Evolutionary conservation across 306 rosid species (phyloP).

Genomic region (barrel medic (Medicago truncatula)): DNA sequence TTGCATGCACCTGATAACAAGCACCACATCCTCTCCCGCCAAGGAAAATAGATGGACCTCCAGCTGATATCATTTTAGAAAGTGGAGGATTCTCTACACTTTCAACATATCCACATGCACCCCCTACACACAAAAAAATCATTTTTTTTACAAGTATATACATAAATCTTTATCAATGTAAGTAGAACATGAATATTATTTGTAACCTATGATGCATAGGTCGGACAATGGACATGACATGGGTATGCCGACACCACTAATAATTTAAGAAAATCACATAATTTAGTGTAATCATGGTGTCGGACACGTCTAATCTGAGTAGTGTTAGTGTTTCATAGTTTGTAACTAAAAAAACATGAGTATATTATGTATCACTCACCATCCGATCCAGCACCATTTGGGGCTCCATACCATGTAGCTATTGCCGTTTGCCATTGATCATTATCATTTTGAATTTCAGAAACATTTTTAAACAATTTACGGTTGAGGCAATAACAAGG

Average conservation of each 20-base stretch:
- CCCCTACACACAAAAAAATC: conserved; percentile 46
- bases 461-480: conserved; percentile 23
- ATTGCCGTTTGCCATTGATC: conserved; percentile 41
- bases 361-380: conserved; percentile 36
- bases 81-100: conserved; percentile 65
- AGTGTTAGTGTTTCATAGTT: too few relatives aligned
- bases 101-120: conserved; percentile 70
- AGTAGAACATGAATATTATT: conserved; percentile 3
- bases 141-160: background rate
- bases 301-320: too few relatives aligned
- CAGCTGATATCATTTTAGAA: conserved; percentile 62
- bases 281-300: too few relatives aligned
- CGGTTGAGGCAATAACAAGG: conserved; percentile 49
- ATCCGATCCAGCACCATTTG: conserved; percentile 52
- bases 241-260: too few relatives aligned
- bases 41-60: conserved; percentile 58
- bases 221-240: too few relatives aligned
- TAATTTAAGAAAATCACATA: too few relatives aligned
- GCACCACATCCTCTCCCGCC: conserved; percentile 75
- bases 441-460: background rate
- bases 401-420: conserved; percentile 61
- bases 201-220: too few relatives aligned
- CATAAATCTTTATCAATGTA: too few relatives aligned
- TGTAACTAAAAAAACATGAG: too few relatives aligned
- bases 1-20: conserved; percentile 65